Conservation (phyloP, 441 rosid genomes). For the Iberis amara region DNA sequence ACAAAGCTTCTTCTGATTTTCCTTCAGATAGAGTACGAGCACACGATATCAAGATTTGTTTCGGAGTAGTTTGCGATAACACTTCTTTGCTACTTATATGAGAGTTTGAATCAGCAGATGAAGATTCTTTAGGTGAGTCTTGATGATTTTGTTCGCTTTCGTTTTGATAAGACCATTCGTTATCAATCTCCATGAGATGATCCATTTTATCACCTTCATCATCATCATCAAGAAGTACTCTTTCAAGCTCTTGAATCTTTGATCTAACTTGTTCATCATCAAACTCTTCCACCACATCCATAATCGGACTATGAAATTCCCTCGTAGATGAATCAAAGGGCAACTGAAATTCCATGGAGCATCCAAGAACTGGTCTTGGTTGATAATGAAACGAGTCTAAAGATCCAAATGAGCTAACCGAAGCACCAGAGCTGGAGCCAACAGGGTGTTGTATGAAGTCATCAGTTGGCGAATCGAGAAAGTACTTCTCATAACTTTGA, state of each 20-base stretch:
- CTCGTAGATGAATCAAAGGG: constrained; percentile 33
- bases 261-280: constrained; percentile 55
- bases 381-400: constrained; percentile 41
- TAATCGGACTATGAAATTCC: constrained; percentile 45
- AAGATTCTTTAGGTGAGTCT: constrained; percentile 80
- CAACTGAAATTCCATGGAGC: constrained; percentile 37
- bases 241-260: constrained; percentile 84
- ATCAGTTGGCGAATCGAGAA: constrained; percentile 64
- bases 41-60: constrained; percentile 67
- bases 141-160: constrained; percentile 38
- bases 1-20: constrained; percentile 52
- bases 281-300: constrained; percentile 48
- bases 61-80: constrained; percentile 53
- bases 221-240: constrained; percentile 68
- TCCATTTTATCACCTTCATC: constrained; percentile 51
- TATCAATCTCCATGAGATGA: constrained; percentile 72
- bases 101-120: constrained; percentile 67
- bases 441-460: constrained; percentile 52
- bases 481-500: constrained; percentile 76
- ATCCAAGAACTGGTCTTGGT: constrained; percentile 45
- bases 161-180: constrained; percentile 59
- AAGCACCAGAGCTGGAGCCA: constrained; percentile 50
- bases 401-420: constrained; percentile 45
- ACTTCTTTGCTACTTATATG: constrained; percentile 56
- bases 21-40: constrained; percentile 68